Conservation (phyloP, 352 stramenopile genomes). For the Phytophthora constricta region DNA sequence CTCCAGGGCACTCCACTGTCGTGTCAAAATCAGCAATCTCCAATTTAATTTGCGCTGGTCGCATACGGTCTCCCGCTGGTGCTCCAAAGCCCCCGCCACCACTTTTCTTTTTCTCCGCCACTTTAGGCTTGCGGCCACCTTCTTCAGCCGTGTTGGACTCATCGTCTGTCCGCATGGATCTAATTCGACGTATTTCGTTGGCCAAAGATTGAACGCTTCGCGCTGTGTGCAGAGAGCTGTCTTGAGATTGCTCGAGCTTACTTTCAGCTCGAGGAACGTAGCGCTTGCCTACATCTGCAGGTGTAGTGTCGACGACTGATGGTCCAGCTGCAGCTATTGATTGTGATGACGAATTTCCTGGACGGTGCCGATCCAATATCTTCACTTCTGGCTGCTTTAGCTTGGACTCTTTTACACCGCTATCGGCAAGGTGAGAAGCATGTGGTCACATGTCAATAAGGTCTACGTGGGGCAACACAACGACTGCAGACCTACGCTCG, state of each 20-base stretch:
- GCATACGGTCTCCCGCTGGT: slow-evolving; percentile 20
- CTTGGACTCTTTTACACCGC: slow-evolving; percentile 70
- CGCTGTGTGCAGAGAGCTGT: slow-evolving; percentile 59
- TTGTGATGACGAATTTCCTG: slow-evolving; percentile 21
- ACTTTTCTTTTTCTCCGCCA: slow-evolving; percentile 63
- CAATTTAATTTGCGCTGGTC: slow-evolving; percentile 75
- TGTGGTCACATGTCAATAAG: slow-evolving; percentile 8
- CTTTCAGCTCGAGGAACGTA: slow-evolving; percentile 43
- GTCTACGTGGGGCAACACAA: background rate
- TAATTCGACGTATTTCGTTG: slow-evolving; percentile 81
- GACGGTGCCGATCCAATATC: slow-evolving; percentile 52
- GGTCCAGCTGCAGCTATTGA: too few relatives aligned
- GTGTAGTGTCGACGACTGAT: too few relatives aligned
- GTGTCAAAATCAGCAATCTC: slow-evolving; percentile 65
- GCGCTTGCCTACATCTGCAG: too few relatives aligned
- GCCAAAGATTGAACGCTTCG: slow-evolving; percentile 83
- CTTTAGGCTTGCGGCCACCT: slow-evolving; percentile 32
- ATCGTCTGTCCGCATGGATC: slow-evolving; percentile 57
- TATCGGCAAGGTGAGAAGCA: slow-evolving; percentile 25
- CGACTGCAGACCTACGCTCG: slow-evolving; percentile 26
- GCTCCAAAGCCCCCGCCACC: slow-evolving; percentile 9
- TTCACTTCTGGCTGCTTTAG: slow-evolving; percentile 72
- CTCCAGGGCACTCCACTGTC: slow-evolving; percentile 14
- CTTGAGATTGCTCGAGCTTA: slow-evolving; percentile 37
- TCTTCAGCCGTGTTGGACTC: slow-evolving; percentile 34